A percentile compares a stretch with the other conserved stretches of the same genome.
Conservation (phyloP, 345 rosid genomes). For the Syzygium aromaticum region DNA sequence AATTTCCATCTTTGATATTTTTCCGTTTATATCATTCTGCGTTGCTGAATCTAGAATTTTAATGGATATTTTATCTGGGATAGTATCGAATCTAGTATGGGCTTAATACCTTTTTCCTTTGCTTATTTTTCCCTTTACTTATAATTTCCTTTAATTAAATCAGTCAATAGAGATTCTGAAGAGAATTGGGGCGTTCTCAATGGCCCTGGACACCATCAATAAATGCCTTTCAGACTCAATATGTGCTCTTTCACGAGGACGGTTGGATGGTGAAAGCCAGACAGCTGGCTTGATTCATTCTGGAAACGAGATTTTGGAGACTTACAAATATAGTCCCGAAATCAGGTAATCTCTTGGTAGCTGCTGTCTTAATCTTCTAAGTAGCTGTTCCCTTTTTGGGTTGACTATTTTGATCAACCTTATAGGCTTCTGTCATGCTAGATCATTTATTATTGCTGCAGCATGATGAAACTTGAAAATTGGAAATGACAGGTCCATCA, state of each 20-base stretch:
- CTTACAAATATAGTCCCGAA: slow-evolving; percentile 79
- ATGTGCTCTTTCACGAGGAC: slow-evolving; percentile 76
- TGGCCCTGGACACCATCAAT: slow-evolving; percentile 85
- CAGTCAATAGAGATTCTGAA: slow-evolving; percentile 90
- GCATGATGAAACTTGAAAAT: neutral
- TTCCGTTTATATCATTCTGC: neutral
- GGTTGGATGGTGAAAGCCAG: slow-evolving; percentile 85
- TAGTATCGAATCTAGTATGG: neutral
- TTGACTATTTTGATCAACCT: neutral
- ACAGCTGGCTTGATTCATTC: slow-evolving; percentile 82
- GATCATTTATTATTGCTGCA: neutral
- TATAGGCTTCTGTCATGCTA: neutral
- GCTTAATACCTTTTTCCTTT: neutral
- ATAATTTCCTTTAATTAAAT: neutral
- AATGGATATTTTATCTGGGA: neutral
- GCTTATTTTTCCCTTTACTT: neutral
- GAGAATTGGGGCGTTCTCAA: slow-evolving; percentile 86
- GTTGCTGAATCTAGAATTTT: neutral
- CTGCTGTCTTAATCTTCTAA: neutral
- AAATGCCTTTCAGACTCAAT: slow-evolving; percentile 90
- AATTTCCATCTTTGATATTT: neutral
- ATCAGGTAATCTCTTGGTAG: slow-evolving; percentile 39
- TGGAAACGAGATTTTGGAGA: slow-evolving; percentile 80
- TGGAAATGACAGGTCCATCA: neutral
- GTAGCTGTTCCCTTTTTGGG: neutral